Base-by-base conservation (phyloP, 2,329 filamentous ascomycete species). In the Aspergillus sp. region DNA sequence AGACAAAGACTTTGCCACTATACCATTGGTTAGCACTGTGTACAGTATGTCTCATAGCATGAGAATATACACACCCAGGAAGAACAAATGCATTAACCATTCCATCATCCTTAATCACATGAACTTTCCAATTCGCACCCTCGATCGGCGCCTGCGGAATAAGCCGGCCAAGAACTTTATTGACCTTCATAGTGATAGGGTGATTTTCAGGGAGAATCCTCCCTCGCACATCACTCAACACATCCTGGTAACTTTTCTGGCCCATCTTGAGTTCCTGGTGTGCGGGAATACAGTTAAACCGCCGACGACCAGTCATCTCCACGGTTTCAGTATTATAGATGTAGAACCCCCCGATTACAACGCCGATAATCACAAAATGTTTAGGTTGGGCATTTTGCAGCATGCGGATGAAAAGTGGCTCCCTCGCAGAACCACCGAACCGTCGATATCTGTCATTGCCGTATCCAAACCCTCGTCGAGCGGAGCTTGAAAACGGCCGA, bases 1-100 rank as follows among this genome's bases (percentile, higher is more conserved):
- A 82, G 1, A 84, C 79, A 51, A 84, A 83, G 1, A 83, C 79
- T 52, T 83, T 83, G 5, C 79, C 79, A 4, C 73, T 72, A 42
- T 37, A 40, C 8, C 12, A 33, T 27, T 51, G 6, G 51, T 43
- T 33, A 7, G 10, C 11, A 28, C 7, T 28, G 10, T 5, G 27
- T 27, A 7, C 10, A 8, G 5, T 7, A 37, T 27, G 8, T 8
- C 7, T 5, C 19, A 29, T 27, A 28, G 6, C 26, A 10, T 13
- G 7, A 12, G 13, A 6, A 27, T n/a, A 9, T 11, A 52, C 64
- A 28, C 62, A 74, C 71, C 75, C 80, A 5, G 81, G 80, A 43
- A 82, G 69, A 2, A 83, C 81, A 61, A 83, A 83, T 1, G 81
- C 81, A 58, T 84, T 84, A 53, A 68, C 65, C 61, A 52, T 59